These are phyloP conservation scores for Apiotrichum gamsii DNA, from an alignment of 1,284 basidiomycete species.

Conservation along the genomic window DNA sequence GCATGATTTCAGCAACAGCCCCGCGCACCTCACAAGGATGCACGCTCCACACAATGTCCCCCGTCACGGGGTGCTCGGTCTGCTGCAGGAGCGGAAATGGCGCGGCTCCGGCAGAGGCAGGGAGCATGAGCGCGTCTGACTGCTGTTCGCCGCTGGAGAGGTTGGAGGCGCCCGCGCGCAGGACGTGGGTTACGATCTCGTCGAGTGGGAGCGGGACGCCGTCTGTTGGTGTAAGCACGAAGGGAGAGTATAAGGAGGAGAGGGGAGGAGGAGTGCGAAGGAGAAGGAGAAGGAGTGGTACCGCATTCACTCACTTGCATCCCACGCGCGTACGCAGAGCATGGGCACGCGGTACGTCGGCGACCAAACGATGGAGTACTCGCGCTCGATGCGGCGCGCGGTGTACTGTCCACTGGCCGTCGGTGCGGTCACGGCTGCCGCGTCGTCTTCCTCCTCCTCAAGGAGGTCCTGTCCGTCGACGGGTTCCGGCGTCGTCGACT, in stretches of 20 bases:
- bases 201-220: conserved; percentile 22
- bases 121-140: conserved; percentile 18
- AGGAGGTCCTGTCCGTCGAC: too few species aligned
- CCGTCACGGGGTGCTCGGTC: conserved; percentile 29
- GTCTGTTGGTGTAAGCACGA: too few species aligned
- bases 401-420: too few species aligned
- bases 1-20: conserved; percentile 26
- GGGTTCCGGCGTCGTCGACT: background rate
- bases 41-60: conserved; percentile 25
- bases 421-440: conserved; percentile 4
- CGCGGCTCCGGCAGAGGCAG: conserved; percentile 11
- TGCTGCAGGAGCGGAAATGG: conserved; percentile 33
- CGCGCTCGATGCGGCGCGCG: conserved; percentile 13
- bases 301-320: conserved; percentile 30
- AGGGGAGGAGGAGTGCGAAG: too few species aligned
- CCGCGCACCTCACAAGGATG: conserved; percentile 29
- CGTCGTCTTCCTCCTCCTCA: conserved; percentile 13
- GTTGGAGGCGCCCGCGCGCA: conserved; percentile 1
- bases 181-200: conserved; percentile 6
- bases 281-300: too few species aligned
- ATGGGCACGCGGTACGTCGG: conserved; percentile 29
- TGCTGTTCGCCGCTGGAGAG: background rate
- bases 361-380: conserved; percentile 26
- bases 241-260: too few species aligned
- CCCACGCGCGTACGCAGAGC: conserved; percentile 31